These are phyloP conservation scores for Lactarius vividus DNA, from an alignment of 768 basidiomycete species.

Conservation along the genomic window DNA sequence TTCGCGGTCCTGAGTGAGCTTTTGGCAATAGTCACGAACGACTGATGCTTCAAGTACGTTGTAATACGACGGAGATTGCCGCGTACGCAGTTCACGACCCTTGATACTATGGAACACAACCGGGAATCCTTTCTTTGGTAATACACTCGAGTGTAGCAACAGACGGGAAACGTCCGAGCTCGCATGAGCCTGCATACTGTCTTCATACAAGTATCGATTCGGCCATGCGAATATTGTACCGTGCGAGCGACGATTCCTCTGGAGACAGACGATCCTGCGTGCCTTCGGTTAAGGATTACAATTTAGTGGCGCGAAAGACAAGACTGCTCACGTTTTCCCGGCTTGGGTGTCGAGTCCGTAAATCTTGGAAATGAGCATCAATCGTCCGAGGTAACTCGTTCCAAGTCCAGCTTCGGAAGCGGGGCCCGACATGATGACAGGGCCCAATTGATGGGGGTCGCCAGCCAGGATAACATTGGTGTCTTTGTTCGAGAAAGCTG, in stretches of 20 bases:
- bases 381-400: constrained; percentile 37
- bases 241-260: constrained; percentile 27
- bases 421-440: constrained; percentile 36
- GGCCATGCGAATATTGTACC: constrained; percentile 54
- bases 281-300: constrained; percentile 5
- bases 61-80: constrained; percentile 40
- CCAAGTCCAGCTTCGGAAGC: constrained; percentile 33
- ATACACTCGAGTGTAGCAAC: constrained; percentile 32
- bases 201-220: constrained; percentile 45
- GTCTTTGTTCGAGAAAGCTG: constrained; percentile 33
- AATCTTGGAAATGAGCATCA: constrained; percentile 34
- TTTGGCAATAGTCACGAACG: constrained; percentile 37
- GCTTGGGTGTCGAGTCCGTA: constrained; percentile 31
- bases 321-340: constrained; percentile 35
- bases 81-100: constrained; percentile 38
- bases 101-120: constrained; percentile 37
- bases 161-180: constrained; percentile 31
- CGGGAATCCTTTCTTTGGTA: constrained; percentile 32
- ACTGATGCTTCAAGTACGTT: constrained; percentile 40
- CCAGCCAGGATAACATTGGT: constrained; percentile 42
- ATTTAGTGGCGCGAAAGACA: background rate
- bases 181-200: constrained; percentile 35
- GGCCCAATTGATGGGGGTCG: constrained; percentile 40
- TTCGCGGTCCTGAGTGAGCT: constrained; percentile 31
- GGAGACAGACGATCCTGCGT: constrained; percentile 24